Base-by-base conservation (phyloP, 1,284 basidiomycete genomes). In the Ustilago nuda region DNA sequence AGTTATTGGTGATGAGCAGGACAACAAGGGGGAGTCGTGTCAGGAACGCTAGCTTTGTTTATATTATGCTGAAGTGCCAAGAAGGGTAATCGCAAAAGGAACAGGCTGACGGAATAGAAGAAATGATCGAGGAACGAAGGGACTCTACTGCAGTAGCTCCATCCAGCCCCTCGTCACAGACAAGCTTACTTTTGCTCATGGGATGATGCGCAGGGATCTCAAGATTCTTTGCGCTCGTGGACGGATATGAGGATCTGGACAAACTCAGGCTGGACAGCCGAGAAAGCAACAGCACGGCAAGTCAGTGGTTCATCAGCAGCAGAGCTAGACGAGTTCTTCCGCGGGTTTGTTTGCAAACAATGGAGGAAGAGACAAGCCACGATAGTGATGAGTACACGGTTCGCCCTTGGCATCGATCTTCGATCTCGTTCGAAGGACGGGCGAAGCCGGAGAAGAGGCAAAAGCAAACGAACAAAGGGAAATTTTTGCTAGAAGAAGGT, bases 401-500 rank as follows among this genome's bases (percentile, higher is more conserved):
- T 50, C 27, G 27, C 48, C n/a, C 48, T 50, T 30, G 48, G 48
- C 48, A 50, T 50, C 27, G 27, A 30, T 50, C 48, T 50, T 50
- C 48, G 43, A 19, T 11, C n/a, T 15, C 43, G 36, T 13, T 37
- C 36, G 36, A 8, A 37, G 13, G 36, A 13, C 13, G 36, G 9
- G 13, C 27, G 12, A 50, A 50, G 48, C 48, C 30, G 30, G 48
- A 32, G 48, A 50, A 45, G n/a, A 19, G 43, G n/a, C n/a, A 19
- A 19, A 11, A 27, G 11, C 6, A 50, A 50, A 30, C 3, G 48
- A n/a, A 45, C 43, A 27, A 32, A 30, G n/a, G n/a, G 5, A 50
- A 50, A 11, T 19, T 50, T 32, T 12, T 50, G 30, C 30, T 7
- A 45, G n/a, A 19, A 4, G 48, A 50, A 50, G 48, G n/a, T 11